Conservation (phyloP, 371 early-diverging fungal genomes). For the Lichtheimia ramosa region DNA sequence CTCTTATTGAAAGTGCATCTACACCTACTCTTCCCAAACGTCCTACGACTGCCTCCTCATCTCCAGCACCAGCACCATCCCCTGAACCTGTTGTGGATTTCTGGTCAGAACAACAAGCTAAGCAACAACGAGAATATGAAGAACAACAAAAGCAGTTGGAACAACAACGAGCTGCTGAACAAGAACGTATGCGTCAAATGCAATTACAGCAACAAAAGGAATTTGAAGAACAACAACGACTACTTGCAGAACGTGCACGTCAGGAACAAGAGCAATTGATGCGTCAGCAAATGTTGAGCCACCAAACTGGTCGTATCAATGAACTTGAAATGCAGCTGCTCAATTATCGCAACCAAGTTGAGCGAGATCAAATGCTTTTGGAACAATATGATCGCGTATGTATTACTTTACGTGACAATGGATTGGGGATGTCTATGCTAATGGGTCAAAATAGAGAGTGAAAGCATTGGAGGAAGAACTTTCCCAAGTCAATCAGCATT, state of each 20-base stretch:
- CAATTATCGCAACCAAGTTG: constrained; percentile 73
- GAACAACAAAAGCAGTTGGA: constrained; percentile 66
- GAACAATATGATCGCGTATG: constrained; percentile 80
- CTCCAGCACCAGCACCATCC: constrained; percentile 2
- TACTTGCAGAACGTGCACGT: constrained; percentile 66
- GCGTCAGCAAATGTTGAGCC: constrained; percentile 72
- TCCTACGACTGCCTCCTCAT: constrained; percentile 22
- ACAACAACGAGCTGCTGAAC: constrained; percentile 62
- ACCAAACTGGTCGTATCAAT: constrained; percentile 73
- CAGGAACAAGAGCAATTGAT: constrained; percentile 65
- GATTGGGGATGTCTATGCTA: too few relatives aligned
- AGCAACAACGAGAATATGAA: constrained; percentile 74
- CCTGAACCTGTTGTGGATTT: constrained; percentile 51
- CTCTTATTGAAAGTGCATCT: constrained; percentile 50
- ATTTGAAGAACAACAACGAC: constrained; percentile 73
- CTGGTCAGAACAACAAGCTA: constrained; percentile 65
- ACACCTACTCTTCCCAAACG: constrained; percentile 45
- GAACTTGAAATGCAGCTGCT: constrained; percentile 82
- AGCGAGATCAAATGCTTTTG: constrained; percentile 81
- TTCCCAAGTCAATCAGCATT: constrained; percentile 64
- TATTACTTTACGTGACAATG: not conserved
- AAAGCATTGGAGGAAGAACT: constrained; percentile 84
- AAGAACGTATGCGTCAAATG: constrained; percentile 56
- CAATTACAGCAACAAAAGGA: constrained; percentile 72
- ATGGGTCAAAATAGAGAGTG: constrained; percentile 40